phyloP scores from a whole-genome alignment of 2,329 filamentous ascomycete species.

The Ophiostoma triangulosporum region DNA sequence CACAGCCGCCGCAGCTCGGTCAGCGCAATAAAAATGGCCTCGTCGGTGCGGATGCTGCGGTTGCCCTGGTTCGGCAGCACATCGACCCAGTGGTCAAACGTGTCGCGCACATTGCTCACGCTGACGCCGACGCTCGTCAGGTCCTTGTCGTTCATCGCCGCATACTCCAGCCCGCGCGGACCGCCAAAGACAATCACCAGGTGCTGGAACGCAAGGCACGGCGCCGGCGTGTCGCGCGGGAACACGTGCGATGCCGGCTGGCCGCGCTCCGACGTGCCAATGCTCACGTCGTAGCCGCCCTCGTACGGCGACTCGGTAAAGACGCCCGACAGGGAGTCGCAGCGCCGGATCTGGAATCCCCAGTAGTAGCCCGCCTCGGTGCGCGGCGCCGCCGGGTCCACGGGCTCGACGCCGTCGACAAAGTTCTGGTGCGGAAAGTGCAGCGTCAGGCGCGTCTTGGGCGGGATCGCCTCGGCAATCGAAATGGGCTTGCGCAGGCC shows the following conservation, averaged over 20 bases:
- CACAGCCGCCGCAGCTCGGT: conserved; percentile 51
- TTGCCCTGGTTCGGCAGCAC: conserved; percentile 69
- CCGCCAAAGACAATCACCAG: conserved; percentile 70
- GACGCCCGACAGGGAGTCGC: conserved; percentile 52
- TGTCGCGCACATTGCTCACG: conserved; percentile 48
- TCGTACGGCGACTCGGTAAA: conserved; percentile 66
- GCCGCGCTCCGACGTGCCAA: conserved; percentile 74
- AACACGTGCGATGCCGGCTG: conserved; percentile 34
- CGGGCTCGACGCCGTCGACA: conserved; percentile 37
- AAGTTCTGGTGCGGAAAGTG: conserved; percentile 40
- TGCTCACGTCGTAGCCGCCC: conserved; percentile 67
- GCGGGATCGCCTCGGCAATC: conserved; percentile 48
- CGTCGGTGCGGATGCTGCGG: conserved; percentile 70
- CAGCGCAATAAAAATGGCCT: conserved; percentile 66
- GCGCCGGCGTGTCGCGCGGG: conserved; percentile 25
- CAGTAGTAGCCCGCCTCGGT: conserved; percentile 74
- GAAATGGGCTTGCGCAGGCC: conserved; percentile 41
- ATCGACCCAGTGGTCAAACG: conserved; percentile 80
- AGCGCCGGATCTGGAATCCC: conserved; percentile 62
- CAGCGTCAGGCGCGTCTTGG: conserved; percentile 61
- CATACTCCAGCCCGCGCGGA: conserved; percentile 64
- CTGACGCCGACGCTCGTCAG: conserved; percentile 48
- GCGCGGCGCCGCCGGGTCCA: conserved; percentile 55
- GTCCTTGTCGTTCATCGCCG: conserved; percentile 46
- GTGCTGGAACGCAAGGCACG: conserved; percentile 45